Percentiles rank a stretch among this genome's conserved stretches.
phyloP scores from a whole-genome alignment of 345 rosid genomes.

The Isatis tinctoria region DNA sequence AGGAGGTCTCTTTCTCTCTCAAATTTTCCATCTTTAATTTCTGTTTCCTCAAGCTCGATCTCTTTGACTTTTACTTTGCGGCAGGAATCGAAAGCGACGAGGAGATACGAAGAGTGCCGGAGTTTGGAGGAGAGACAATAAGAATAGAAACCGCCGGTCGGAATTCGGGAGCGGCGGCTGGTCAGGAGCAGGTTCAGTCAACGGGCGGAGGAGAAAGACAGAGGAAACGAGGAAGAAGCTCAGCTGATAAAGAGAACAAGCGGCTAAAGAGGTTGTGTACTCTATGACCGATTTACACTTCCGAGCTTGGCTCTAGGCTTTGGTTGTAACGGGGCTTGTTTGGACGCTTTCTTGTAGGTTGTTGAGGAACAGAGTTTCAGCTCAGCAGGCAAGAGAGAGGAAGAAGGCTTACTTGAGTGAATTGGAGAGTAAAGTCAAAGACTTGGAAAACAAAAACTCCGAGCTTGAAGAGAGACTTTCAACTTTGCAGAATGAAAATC shows the following conservation, averaged over 20 bases:
- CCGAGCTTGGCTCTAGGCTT: too few relatives aligned
- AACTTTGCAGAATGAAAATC: slow-evolving; percentile 87
- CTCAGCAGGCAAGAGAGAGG: slow-evolving; percentile 96
- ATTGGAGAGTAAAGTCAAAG: slow-evolving; percentile 65
- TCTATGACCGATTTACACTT: background rate
- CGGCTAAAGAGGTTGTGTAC: slow-evolving; percentile 60
- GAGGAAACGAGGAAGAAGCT: slow-evolving; percentile 68
- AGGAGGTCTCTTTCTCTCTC: slow-evolving; percentile 49
- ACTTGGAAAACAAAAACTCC: slow-evolving; percentile 74
- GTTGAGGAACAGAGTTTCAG: slow-evolving; percentile 95
- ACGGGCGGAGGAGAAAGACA: slow-evolving; percentile 42
- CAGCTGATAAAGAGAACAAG: slow-evolving; percentile 87
- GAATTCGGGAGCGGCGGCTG: slow-evolving; percentile 35
- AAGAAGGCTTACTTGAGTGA: slow-evolving; percentile 82
- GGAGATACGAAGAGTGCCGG: slow-evolving; percentile 88
- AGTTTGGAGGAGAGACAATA: slow-evolving; percentile 54
- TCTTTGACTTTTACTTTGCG: background rate
- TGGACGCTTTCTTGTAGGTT: slow-evolving; percentile 45
- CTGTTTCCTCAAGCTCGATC: background rate
- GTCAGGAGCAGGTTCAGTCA: slow-evolving; percentile 39
- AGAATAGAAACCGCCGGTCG: slow-evolving; percentile 43
- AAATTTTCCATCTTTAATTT: background rate
- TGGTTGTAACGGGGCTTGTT: background rate
- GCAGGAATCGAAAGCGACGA: slow-evolving; percentile 91
- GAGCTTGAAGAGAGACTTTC: slow-evolving; percentile 83